Evolutionary conservation across 2,329 filamentous ascomycete genomes (phyloP), one percentile per base, ranked within the genome.

Genomic region (Colletotrichum caudatum): DNA sequence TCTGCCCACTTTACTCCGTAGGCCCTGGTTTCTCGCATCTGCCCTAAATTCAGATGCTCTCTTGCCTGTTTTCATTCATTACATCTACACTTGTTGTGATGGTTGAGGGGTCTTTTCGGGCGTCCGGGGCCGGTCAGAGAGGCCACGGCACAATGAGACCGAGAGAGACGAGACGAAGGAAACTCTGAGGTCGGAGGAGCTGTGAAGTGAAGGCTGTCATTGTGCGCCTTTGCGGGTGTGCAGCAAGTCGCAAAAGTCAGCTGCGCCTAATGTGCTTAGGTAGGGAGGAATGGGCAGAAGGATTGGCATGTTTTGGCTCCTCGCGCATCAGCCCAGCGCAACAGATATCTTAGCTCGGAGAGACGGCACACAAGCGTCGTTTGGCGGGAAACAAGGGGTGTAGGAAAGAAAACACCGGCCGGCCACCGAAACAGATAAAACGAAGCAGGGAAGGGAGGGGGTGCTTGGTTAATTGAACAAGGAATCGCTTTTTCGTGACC

Each of bases 291-390:
- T n/a, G 23, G 26, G 53, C 29, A 54, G 53, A 62, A 61, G 39
- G 48, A 71, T 68, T 58, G 64, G 58, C 48, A 53, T 53, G 62
- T 54, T 61, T 61, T 61, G n/a, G 16, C 39, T 71, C 46, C 51
- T 59, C 48, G 64, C 39, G 39, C 59, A 56, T 44, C 69, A 60
- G 65, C 46, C 41, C 65, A 54, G 54, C 46, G 48, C 26, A 46
- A 54, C 59, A 65, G 69, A 64, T 59, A 56, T 39, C 64, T 68
- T 71, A 64, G 69, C 54, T 64, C 69, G 69, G 69, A 48, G 65
- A 56, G 53, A 56, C 69, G 69, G 69, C 69, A 71, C 69, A 54
- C 53, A 69, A 69, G 66, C 62, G 53, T 53, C 33, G 29, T 69
- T 66, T 60, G 66, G 62, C 54, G 54, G 54, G 39, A 48, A 41